phyloP scores from a whole-genome alignment of 495 filamentous ascomycete genomes.

The Cudoniella acicularis region DNA sequence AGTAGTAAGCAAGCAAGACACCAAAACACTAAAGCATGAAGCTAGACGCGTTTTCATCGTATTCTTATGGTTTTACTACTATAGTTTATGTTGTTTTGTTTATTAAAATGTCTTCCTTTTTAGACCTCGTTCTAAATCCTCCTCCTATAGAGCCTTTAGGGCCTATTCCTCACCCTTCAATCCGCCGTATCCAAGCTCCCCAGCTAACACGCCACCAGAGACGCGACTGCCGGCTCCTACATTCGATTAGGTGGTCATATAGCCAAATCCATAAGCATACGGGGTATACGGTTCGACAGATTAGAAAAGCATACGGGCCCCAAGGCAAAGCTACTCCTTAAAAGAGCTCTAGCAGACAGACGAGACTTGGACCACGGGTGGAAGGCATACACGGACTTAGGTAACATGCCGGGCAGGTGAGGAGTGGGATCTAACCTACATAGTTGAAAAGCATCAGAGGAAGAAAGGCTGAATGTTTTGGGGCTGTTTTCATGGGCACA shows the following conservation, averaged over 20 bases:
- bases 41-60: constrained; percentile 1
- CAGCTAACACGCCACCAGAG: not conserved
- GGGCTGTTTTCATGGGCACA: constrained; percentile 18
- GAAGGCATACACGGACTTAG: constrained; percentile 7
- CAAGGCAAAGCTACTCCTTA: not conserved
- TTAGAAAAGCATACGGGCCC: not conserved
- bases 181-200: not conserved
- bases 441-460: constrained; percentile 15
- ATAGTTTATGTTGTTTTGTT: not conserved
- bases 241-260: constrained; percentile 1
- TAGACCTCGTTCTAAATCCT: not conserved
- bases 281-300: not conserved
- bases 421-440: constrained; percentile 20
- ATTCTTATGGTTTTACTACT: not conserved
- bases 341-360: constrained; percentile 15
- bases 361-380: constrained; percentile 22
- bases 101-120: not conserved
- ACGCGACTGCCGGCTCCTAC: constrained; percentile 2
- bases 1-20: not conserved
- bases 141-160: not conserved
- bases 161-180: not conserved
- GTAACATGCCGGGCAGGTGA: constrained; percentile 18
- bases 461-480: constrained; percentile 27
- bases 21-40: not conserved
- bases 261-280: not conserved